Base-by-base conservation (phyloP, 371 early-diverging fungal genomes). In the Mucor racemosus region DNA sequence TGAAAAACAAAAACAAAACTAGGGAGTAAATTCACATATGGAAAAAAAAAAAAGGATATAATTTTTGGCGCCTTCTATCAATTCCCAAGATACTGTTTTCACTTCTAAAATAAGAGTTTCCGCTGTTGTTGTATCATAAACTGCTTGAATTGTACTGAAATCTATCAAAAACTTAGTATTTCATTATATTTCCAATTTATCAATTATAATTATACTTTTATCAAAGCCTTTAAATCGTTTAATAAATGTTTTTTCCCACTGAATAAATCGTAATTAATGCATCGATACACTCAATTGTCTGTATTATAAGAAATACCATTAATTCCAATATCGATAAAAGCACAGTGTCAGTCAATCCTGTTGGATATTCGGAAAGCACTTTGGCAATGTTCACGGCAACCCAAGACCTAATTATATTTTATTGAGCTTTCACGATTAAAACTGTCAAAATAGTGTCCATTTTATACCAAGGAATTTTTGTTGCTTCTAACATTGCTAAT, bases 401-500 rank as follows among this genome's bases (percentile, higher is more conserved):
- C 76, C 75, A 75, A 39, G 68, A 65, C 75, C 75, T 74, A 63
- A 26, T 5, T 9, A 7, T 33, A 6, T 53, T 7, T 44, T 10
- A 31, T 15, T 55, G 7, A 15, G 11, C 2, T 13, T 17, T n/a
- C 13, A 13, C 14, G 1, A n/a, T 42, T 60, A 19, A 17, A 26
- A 35, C 10, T 21, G 35, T 33, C 2, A 26, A 19, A 36, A 31
- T 35, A 15, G 6, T 31, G 7, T 35, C 15, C 31, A 21, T 60
- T 41, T 41, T 44, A 26, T 66, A 71, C 73, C 73, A 73, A 31
- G 73, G 73, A 19, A 73, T 69, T 0, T 69, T 64, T 7, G 73
- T 17, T 11, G 67, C 55, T 21, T 62, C 48, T 2, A 36, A 33
- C 14, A 65, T 53, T 0, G 55, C 60, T 11, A 14, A 36, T 48